These are phyloP conservation scores for Zasmidium angulare DNA, from an alignment of 2,329 filamentous ascomycete genomes.

Conservation along the genomic window DNA sequence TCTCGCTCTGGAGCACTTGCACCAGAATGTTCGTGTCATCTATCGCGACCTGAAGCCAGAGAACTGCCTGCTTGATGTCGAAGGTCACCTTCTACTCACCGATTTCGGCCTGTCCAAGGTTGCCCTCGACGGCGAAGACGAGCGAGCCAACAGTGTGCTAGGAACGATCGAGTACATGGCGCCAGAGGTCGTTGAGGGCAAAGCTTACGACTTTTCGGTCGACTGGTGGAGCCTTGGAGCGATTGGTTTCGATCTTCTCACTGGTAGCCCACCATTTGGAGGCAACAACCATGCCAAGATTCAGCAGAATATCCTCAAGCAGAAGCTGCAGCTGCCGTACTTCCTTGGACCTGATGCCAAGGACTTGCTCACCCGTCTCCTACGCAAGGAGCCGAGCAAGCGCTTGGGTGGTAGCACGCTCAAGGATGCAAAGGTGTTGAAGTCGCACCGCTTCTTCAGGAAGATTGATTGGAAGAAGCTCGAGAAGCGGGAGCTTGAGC, in stretches of 20 bases:
- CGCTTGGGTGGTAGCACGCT: conserved; percentile 85
- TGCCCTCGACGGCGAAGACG: conserved; percentile 67
- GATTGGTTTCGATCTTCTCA: conserved; percentile 87
- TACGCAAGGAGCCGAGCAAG: conserved; percentile 90
- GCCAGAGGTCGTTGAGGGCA: conserved; percentile 84
- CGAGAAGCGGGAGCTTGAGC: conserved; percentile 75
- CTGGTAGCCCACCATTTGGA: conserved; percentile 85
- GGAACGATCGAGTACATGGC: conserved; percentile 99
- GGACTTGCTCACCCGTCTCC: conserved; percentile 82
- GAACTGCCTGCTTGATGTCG: conserved; percentile 88
- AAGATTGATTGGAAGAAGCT: conserved; percentile 94
- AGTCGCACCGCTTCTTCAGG: conserved; percentile 93
- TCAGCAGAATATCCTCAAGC: conserved; percentile 91
- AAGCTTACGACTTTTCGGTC: conserved; percentile 88
- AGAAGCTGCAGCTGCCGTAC: conserved; percentile 86
- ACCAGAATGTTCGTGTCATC: conserved; percentile 87
- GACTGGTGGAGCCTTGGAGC: conserved; percentile 99
- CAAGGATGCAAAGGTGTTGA: conserved; percentile 81
- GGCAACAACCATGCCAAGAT: conserved; percentile 92
- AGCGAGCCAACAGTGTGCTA: conserved; percentile 79
- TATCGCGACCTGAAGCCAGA: conserved; percentile 98
- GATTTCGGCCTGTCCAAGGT: conserved; percentile 98
- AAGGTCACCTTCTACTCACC: conserved; percentile 90
- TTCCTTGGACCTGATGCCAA: conserved; percentile 90
- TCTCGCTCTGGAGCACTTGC: conserved; percentile 87